Conservation (phyloP, 192 early-diverging fungal genomes). For the Piromyces sp. region DNA sequence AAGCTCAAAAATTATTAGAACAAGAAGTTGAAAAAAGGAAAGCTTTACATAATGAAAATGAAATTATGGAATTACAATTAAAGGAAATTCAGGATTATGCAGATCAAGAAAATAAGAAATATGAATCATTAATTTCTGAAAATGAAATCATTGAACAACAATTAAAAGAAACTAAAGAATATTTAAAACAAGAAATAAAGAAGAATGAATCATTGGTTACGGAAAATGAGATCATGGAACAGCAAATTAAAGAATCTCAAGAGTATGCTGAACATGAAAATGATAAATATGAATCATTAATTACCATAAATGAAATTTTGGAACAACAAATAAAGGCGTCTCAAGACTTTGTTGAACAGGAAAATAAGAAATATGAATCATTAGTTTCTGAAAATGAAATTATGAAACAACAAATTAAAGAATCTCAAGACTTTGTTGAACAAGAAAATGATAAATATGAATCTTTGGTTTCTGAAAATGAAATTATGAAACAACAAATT, state of each 20-base stretch:
- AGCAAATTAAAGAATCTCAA: too few relatives aligned
- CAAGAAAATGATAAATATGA: neutral
- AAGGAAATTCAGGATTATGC: neutral
- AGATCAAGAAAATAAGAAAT: neutral
- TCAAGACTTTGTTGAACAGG: neutral
- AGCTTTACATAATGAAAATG: neutral
- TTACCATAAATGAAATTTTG: neutral
- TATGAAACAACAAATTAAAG: neutral
- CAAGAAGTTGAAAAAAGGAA: neutral
- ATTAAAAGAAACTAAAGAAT: neutral
- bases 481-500: neutral
- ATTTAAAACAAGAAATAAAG: neutral
- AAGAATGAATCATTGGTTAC: neutral
- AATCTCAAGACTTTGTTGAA: neutral
- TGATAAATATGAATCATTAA: too few relatives aligned
- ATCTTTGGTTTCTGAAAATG: neutral
- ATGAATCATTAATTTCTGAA: neutral
- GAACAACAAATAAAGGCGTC: neutral
- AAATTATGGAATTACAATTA: neutral
- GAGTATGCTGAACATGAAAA: too few relatives aligned
- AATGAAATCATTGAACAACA: neutral
- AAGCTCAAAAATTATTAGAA: neutral
- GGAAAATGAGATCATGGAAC: too few relatives aligned
- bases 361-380: neutral
- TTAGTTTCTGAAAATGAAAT: neutral